Base-by-base conservation (phyloP, 768 basidiomycete genomes). In the Gyrodon lividus region DNA sequence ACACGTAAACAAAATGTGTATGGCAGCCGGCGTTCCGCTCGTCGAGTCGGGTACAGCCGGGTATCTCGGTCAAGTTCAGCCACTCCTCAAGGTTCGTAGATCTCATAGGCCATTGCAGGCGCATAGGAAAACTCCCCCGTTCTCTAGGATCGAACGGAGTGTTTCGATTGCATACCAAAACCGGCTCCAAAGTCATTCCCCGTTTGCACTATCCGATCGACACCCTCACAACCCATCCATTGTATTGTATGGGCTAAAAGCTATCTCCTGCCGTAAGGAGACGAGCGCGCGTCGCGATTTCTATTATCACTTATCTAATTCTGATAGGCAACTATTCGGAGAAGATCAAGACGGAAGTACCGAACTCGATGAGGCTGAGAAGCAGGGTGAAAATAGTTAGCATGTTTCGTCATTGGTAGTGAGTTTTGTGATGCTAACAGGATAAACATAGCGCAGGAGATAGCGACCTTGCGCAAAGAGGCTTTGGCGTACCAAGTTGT, bases 241-340 rank as follows among this genome's bases (percentile, higher is more conserved):
- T 99, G 96, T 63, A 98, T 99, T 43, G 95, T 98, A 2, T 99
- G 97, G 97, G 93, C 92, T 26, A 99, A 98, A 69, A 94, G 84
- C 51, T 98, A 98, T 73, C 83, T 99, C 12, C 81, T 98, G 61
- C 86, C 89, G 95, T 92, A 59, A 64, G 88, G 71, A 12, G 12
- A 24, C 10, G 9, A 4, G 17, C 22, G 19, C 6, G 19, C 5
- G 2, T 43, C 42, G 0, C 23, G 14, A 31, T 43, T 23, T 42
- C 43, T 24, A 31, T 31, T 31, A 13, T 31, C 13, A 10, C 41
- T 34, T 9, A 59, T 34, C 22, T 17, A 17, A 37, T 28, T 10
- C 17, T 31, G 28, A 54, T 58, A 97, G 94, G 16, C 94, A 98
- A 70, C 70, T 99, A 8, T 98, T 98, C 58, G 97, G 97, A 0